Evolutionary conservation across 2,329 filamentous ascomycete species (phyloP).

Genomic region (Ophiostoma sp.): DNA sequence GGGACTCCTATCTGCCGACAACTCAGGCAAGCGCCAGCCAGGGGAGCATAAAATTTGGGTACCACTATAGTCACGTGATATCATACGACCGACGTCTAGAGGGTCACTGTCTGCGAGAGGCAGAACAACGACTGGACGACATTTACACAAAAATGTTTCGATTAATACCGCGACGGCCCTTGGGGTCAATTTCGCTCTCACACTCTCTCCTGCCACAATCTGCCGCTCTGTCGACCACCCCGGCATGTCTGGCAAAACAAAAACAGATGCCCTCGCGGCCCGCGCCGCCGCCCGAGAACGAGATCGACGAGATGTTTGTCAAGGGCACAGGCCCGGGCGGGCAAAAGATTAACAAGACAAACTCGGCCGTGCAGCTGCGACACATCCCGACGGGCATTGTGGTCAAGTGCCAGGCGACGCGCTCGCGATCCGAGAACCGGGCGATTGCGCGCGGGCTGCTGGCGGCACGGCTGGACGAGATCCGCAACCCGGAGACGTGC

Average conservation of each 20-base stretch:
- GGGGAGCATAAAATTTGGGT: neutral
- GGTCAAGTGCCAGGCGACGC: conserved; percentile 88
- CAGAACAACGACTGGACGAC: neutral
- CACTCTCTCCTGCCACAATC: neutral
- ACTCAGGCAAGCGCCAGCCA: neutral
- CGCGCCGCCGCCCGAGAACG: conserved; percentile 64
- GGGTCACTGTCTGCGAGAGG: neutral
- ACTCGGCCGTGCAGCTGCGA: conserved; percentile 85
- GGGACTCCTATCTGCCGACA: neutral
- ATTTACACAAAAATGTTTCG: neutral
- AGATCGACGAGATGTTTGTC: conserved; percentile 79
- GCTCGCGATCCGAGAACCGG: conserved; percentile 80
- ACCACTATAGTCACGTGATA: neutral
- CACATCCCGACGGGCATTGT: conserved; percentile 88
- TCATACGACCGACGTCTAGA: neutral
- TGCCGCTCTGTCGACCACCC: neutral
- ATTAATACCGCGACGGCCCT: neutral
- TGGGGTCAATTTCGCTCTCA: neutral
- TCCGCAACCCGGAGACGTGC: conserved; percentile 65
- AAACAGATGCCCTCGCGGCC: conserved; percentile 65
- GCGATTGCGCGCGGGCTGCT: conserved; percentile 75
- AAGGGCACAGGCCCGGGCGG: conserved; percentile 90
- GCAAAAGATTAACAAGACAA: conserved; percentile 99
- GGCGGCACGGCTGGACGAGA: conserved; percentile 66
- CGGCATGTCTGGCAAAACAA: neutral